These are phyloP conservation scores for Nicotiana noctiflora DNA, from an alignment of 257 asterid species.

Conservation along the genomic window DNA sequence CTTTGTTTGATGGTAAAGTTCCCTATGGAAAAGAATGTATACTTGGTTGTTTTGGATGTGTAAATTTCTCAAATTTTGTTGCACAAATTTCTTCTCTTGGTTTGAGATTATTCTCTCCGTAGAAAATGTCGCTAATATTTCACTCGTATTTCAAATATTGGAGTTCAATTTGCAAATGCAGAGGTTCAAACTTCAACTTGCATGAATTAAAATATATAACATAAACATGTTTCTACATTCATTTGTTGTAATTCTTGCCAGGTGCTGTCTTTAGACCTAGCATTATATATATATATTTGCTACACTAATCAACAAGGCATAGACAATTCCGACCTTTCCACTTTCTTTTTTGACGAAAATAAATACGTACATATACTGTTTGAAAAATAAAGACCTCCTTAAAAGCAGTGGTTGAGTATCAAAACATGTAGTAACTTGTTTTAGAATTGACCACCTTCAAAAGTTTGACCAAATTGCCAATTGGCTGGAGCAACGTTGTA, in stretches of 20 bases:
- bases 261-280: not conserved
- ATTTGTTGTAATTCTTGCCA: not conserved
- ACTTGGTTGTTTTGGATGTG: constrained; percentile 17
- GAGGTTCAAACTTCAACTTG: too few relatives aligned
- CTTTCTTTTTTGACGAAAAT: not conserved
- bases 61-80: constrained; percentile 1
- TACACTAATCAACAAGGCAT: not conserved
- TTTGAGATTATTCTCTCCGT: not conserved
- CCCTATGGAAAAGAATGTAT: not conserved
- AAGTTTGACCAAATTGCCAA: constrained; percentile 60
- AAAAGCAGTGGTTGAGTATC: not conserved
- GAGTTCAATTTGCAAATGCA: too few relatives aligned
- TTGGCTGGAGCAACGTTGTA: constrained; percentile 27
- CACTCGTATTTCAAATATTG: too few relatives aligned
- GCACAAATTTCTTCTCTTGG: not conserved
- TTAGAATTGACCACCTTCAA: constrained; percentile 28
- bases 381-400: not conserved
- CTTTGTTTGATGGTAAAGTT: constrained; percentile 10
- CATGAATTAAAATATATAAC: not conserved
- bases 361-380: not conserved
- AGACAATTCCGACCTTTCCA: not conserved
- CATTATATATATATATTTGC: not conserved
- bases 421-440: not conserved
- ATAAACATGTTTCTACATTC: not conserved
- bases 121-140: not conserved